Conservation (phyloP, 768 basidiomycete species). For the Hemileccinum impolitum region DNA sequence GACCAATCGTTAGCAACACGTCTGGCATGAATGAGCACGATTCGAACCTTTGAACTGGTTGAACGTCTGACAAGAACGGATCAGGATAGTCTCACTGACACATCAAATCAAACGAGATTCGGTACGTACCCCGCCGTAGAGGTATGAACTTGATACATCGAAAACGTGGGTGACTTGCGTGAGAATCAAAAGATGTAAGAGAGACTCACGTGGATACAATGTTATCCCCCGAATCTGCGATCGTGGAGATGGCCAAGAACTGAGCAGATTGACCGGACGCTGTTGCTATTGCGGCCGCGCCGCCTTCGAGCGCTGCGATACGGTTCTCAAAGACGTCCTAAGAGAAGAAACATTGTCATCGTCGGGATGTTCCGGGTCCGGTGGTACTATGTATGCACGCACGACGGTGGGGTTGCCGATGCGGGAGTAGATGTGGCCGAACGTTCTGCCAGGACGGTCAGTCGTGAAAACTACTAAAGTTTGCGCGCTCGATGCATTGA, state of each 20-base stretch:
- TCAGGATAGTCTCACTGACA: background rate
- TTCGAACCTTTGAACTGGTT: constrained; percentile 58
- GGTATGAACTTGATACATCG: constrained; percentile 36
- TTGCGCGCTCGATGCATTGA: background rate
- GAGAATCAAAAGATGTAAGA: background rate
- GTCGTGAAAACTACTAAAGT: background rate
- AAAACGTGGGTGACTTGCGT: background rate
- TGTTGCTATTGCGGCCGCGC: constrained; percentile 53
- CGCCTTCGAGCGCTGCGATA: constrained; percentile 62
- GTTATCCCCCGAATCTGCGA: constrained; percentile 58
- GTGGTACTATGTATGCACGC: constrained; percentile 20
- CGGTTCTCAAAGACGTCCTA: constrained; percentile 66
- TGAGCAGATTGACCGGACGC: constrained; percentile 63
- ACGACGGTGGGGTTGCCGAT: constrained; percentile 57
- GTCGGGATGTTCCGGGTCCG: background rate
- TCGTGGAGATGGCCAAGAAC: constrained; percentile 52
- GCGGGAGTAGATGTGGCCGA: constrained; percentile 53
- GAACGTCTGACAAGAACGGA: constrained; percentile 42
- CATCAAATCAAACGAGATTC: background rate
- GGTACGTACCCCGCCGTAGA: constrained; percentile 56
- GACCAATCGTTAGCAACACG: background rate
- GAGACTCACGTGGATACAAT: constrained; percentile 54
- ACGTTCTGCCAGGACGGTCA: constrained; percentile 24
- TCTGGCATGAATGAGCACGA: background rate
- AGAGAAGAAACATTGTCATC: background rate